Conservation (phyloP, 202 grass and related monocot genomes). For the Saccharum hybrid region DNA sequence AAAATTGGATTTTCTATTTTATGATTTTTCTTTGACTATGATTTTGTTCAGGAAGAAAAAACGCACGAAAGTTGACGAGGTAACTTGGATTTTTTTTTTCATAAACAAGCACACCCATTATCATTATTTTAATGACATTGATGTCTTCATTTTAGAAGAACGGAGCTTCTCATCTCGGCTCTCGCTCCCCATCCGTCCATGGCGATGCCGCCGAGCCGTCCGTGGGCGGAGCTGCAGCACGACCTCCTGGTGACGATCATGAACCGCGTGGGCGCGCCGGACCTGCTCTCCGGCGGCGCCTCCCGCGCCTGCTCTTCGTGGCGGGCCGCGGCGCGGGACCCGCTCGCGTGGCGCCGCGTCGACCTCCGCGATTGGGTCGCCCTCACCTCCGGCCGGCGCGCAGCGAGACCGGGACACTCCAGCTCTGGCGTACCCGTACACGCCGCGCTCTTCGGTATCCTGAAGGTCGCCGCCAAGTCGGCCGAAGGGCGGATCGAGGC, state of each 20-base stretch:
- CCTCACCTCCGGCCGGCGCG: constrained; percentile 33
- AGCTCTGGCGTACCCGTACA: constrained; percentile 6
- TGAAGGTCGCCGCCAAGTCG: too few species aligned
- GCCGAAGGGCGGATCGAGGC: too few species aligned
- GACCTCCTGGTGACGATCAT: constrained; percentile 59
- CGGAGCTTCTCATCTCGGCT: neutral
- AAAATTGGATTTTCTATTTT: too few species aligned
- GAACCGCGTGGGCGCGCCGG: constrained; percentile 40
- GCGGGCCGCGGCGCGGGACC: constrained; percentile 50
- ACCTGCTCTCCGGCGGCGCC: constrained; percentile 48
- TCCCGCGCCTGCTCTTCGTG: constrained; percentile 52
- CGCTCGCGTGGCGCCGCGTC: constrained; percentile 52
- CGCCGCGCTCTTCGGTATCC: constrained; percentile 11
- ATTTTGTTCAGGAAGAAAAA: too few species aligned
- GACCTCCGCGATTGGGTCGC: constrained; percentile 59
- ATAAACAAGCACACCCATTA: neutral
- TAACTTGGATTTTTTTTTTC: too few species aligned
- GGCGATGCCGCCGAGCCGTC: constrained; percentile 44
- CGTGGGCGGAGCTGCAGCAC: constrained; percentile 62
- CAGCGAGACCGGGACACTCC: neutral
- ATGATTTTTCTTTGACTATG: too few species aligned
- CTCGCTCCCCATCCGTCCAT: constrained; percentile 28
- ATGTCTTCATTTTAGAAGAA: too few species aligned
- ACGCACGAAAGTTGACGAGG: too few species aligned
- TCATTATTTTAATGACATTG: too few species aligned